Evolutionary conservation across 495 filamentous ascomycete species (phyloP), one percentile per base, ranked within the genome.

Genomic region (Daldinia decipiens): DNA sequence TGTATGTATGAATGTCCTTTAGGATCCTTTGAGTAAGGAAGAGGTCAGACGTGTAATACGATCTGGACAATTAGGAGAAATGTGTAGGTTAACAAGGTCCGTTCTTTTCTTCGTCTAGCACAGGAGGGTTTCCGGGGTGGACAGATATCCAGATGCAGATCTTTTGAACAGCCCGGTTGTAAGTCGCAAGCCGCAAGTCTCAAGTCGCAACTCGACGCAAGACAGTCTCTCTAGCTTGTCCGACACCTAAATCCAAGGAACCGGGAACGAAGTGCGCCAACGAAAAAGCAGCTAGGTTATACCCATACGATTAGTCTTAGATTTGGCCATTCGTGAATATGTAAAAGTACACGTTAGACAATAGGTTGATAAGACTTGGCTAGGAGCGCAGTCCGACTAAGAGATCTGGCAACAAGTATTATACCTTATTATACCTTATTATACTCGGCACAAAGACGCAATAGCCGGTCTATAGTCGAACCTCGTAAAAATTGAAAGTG

Each of bases 81-180:
- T 56, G 64, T 51, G 70, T 58, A n/a, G n/a, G n/a, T n/a, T n/a
- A 59, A 68, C 57, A 19, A 57, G 65, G 65, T 68, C 70, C 56
- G 65, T 68, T 72, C 8, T 72, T 68, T 72, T 70, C 43, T 62
- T 62, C 50, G 55, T 39, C 62, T 59, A 29, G 66, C 31, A 65
- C 67, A 67, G 54, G 57, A 70, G 38, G 29, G 40, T 62, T 59
- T 57, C 61, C 36, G 60, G 55, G 72, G 58, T 67, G 68, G 64
- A 60, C 63, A 74, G 68, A 73, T 73, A 36, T 71, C 59, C 68
- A 70, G 40, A 76, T 71, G 73, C 68, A 65, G 73, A 76, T 74
- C 65, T 65, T 65, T 29, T 67, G 54, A 59, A 52, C 32, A 60
- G 43, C 52, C 62, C 26, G 60, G 8, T 47, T 4, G 39, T 15